A percentile compares a stretch with the other conserved stretches of the same genome.
These are phyloP conservation scores for Cerrena zonata DNA, from an alignment of 1,284 basidiomycete species.

Conservation along the genomic window DNA sequence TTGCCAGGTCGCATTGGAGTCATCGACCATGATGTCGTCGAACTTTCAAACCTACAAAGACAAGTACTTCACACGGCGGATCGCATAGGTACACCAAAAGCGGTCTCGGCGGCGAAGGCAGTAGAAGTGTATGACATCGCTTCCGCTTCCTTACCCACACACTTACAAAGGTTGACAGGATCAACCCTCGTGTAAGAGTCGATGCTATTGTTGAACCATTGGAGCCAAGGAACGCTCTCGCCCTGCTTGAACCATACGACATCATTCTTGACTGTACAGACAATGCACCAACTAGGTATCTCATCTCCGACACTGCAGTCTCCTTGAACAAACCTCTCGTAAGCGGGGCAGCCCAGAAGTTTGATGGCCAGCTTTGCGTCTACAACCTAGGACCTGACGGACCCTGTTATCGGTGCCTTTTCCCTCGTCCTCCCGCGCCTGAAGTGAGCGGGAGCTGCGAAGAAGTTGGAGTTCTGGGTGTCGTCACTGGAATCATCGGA, in stretches of 20 bases:
- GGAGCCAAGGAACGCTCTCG: slow-evolving; percentile 53
- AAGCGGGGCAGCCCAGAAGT: slow-evolving; percentile 87
- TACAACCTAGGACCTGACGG: slow-evolving; percentile 68
- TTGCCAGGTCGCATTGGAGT: slow-evolving; percentile 82
- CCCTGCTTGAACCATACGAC: slow-evolving; percentile 60
- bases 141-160: too few species aligned
- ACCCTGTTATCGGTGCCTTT: slow-evolving; percentile 93
- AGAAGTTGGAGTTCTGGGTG: slow-evolving; percentile 87
- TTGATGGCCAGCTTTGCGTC: slow-evolving; percentile 84
- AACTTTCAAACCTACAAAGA: slow-evolving; percentile 88
- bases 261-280: slow-evolving; percentile 94
- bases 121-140: slow-evolving; percentile 34
- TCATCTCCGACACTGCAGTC: slow-evolving; percentile 89
- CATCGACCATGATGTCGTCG: slow-evolving; percentile 87
- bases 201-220: slow-evolving; percentile 52
- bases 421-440: slow-evolving; percentile 68
- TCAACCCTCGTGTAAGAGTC: slow-evolving; percentile 63
- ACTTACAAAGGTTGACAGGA: slow-evolving; percentile 42
- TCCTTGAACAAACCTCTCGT: slow-evolving; percentile 74
- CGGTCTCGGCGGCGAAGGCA: slow-evolving; percentile 71
- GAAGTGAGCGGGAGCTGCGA: slow-evolving; percentile 74
- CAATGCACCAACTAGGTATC: slow-evolving; percentile 86
- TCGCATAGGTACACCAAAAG: slow-evolving; percentile 80
- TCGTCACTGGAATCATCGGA: slow-evolving; percentile 87
- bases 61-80: slow-evolving; percentile 86